Base-by-base conservation (phyloP, 805 yeast species). In the Metschnikowia arizonensis region DNA sequence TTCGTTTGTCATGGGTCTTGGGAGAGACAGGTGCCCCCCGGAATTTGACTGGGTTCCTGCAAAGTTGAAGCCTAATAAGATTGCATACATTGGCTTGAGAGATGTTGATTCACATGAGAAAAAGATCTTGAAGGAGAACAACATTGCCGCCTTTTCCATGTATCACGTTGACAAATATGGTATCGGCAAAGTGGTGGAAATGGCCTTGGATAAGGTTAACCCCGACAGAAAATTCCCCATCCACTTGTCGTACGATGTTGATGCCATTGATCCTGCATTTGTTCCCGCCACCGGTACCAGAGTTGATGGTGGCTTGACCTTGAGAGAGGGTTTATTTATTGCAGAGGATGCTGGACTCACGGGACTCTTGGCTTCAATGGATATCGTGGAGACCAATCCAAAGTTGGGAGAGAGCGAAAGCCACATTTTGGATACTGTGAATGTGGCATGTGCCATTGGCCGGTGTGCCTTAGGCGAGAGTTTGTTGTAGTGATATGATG, bases 231-330 rank as follows among this genome's bases (percentile, higher is more conserved):
- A 77, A 11, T 54, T 55, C 39, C 98, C 99, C 40, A 76, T 93
- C 51, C 97, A 91, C 71, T 68, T 93, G 53, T 84, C 95, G 23
- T 91, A 90, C 63, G 99, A 91, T 62, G 97, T 91, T 35, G 99
- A 91, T 67, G 97, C 97, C 34, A 83, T 93, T 47, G 99, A 91
- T 66, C 98, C 98, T 39, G 76, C 81, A 50, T 89, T 74, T 61
- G 97, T 93, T 11, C 97, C 97, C 15, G 96, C 97, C 32, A 91
- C 99, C 1, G 99, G 99, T 44, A 93, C 99, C 1, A 91, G 97
- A 34, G 99, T 91, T 12, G 82, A 96, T 64, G 98, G 98, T 53
- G 99, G 99, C 3, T 73, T 91, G 53, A 83, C 97, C 7, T 76
- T 91, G 65, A 80, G 99, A 69, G 99, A 91, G 68, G 97, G 97